Base-by-base conservation (phyloP, 2,329 filamentous ascomycete genomes). In the Alternaria panax region DNA sequence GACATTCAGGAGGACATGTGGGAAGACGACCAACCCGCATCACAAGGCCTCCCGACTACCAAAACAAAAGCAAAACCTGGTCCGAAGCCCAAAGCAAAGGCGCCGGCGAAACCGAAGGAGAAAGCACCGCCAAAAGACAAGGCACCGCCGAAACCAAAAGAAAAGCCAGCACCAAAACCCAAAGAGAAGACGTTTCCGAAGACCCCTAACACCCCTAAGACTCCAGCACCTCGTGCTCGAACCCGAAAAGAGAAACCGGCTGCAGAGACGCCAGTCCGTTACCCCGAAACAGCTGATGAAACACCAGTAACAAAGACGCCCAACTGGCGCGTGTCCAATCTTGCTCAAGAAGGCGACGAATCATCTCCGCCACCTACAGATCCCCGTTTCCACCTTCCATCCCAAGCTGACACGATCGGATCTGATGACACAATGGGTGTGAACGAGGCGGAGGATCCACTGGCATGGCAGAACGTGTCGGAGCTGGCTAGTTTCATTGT, bases 401-500 rank as follows among this genome's bases (percentile, higher is more conserved):
- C 76, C 8, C 77, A 79, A 63, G 77, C 73, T 28, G 74, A 77
- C 54, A 72, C 75, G 18, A 72, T 84, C 34, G 82, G 81, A 8
- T 82, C 80, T 0, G 65, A 75, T 27, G 81, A 83, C 54, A 83
- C 81, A 0, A 68, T 76, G 24, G 80, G 78, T 28, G 70, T 67
- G 7, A 70, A 75, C 20, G 72, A 74, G 24, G 45, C 65, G 3
- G 77, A 81, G 51, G 77, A 81, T 22, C 78, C 79, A 20, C 79
- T 79, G 45, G 78, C 75, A 24, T 75, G 80, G 41, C 74, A 77
- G 38, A 57, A 75, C 5, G 80, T 82, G 59, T 83, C 80, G 5
- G 81, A 83, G 45, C 75, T 83, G 5, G 71, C 74, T 9, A 79
- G 77, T 53, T 84, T 83, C 64, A 78, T 83, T 45, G 81, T 78